Conservation (phyloP, 2,329 filamentous ascomycete species). For the Colletotrichum sojae region DNA sequence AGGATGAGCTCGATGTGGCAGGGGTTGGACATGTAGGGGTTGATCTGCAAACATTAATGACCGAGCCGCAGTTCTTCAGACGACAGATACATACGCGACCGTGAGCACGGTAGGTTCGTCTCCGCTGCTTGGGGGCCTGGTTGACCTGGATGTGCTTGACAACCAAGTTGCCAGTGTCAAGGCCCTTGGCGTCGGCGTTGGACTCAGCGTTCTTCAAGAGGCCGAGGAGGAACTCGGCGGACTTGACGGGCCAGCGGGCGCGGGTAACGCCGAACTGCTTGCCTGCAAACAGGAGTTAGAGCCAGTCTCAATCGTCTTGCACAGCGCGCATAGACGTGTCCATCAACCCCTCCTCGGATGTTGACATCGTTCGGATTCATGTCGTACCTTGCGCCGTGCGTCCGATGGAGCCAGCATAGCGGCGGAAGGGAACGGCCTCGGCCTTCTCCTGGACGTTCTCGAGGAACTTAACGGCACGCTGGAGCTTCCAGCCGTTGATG, state of each 20-base stretch:
- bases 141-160: conserved; percentile 99
- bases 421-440: conserved; percentile 98
- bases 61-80: background rate
- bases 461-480: conserved; percentile 95
- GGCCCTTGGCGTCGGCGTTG: conserved; percentile 97
- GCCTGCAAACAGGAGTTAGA: conserved; percentile 68
- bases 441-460: conserved; percentile 98
- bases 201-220: conserved; percentile 98
- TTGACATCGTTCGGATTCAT: background rate
- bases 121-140: conserved; percentile 99
- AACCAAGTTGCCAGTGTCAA: conserved; percentile 96
- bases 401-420: conserved; percentile 96
- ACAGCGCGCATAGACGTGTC: background rate
- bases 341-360: conserved; percentile 3
- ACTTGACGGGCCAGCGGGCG: conserved; percentile 99
- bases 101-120: conserved; percentile 99
- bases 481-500: conserved; percentile 99
- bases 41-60: conserved; percentile 78
- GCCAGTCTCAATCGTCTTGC: background rate
- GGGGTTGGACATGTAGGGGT: conserved; percentile 99
- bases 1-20: conserved; percentile 99
- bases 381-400: conserved; percentile 97
- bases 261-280: conserved; percentile 99
- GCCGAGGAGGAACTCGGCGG: conserved; percentile 96
- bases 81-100: conserved; percentile 88